Percentiles rank a stretch among this genome's conserved stretches.
These are phyloP conservation scores for Hypoxylon fuscum DNA, from an alignment of 495 filamentous ascomycete species.

Conservation along the genomic window DNA sequence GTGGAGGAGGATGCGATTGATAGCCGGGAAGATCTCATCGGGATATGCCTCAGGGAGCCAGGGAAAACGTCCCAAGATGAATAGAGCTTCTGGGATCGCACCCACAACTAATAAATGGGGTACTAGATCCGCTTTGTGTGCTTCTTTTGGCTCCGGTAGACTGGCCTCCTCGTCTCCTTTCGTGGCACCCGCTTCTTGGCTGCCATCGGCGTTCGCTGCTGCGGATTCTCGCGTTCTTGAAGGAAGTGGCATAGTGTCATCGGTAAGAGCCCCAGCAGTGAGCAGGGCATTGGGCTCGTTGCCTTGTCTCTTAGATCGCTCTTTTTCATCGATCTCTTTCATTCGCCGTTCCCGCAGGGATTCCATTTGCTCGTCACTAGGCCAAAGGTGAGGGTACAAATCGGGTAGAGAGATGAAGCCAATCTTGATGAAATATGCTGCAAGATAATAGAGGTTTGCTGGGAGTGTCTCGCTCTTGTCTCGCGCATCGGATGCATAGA, in stretches of 20 bases:
- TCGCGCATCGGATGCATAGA: slow-evolving; percentile 82
- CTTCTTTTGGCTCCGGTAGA: slow-evolving; percentile 80
- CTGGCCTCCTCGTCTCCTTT: slow-evolving; percentile 66
- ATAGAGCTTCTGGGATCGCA: slow-evolving; percentile 90
- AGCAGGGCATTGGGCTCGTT: slow-evolving; percentile 84
- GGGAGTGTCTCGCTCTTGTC: slow-evolving; percentile 74
- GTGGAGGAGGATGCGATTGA: slow-evolving; percentile 85
- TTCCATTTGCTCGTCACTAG: slow-evolving; percentile 83
- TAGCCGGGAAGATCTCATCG: slow-evolving; percentile 69
- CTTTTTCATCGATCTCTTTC: slow-evolving; percentile 82
- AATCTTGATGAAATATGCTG: slow-evolving; percentile 92
- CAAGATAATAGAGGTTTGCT: slow-evolving; percentile 88
- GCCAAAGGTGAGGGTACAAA: slow-evolving; percentile 91
- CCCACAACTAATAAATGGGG: slow-evolving; percentile 89
- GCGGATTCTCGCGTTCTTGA: slow-evolving; percentile 47
- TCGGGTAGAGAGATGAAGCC: slow-evolving; percentile 96
- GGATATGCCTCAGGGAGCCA: slow-evolving; percentile 88
- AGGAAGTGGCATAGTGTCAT: slow-evolving; percentile 64
- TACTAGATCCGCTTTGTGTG: slow-evolving; percentile 83
- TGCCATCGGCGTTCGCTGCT: slow-evolving; percentile 35
- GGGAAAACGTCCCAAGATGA: slow-evolving; percentile 88
- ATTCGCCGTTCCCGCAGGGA: slow-evolving; percentile 68
- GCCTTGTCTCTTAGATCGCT: slow-evolving; percentile 68
- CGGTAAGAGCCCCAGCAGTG: slow-evolving; percentile 85
- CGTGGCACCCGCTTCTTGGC: slow-evolving; percentile 49